Evolutionary conservation across 2,329 filamentous ascomycete genomes (phyloP).

Genomic region (Fusarium phyllophilum): DNA sequence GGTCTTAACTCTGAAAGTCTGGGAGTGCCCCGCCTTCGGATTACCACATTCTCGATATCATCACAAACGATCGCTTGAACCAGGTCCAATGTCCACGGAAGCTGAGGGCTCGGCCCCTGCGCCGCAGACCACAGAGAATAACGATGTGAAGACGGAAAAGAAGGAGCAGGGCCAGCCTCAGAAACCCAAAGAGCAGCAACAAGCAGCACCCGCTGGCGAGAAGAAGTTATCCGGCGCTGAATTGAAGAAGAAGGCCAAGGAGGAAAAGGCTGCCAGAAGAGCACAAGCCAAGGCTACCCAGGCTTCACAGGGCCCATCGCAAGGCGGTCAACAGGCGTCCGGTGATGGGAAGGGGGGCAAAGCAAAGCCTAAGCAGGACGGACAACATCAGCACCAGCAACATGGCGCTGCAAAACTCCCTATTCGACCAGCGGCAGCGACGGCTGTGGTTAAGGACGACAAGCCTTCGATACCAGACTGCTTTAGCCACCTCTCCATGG

Average conservation of each 20-base stretch:
- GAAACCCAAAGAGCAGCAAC: slow-evolving; percentile 39
- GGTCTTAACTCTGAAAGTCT: slow-evolving; percentile 5
- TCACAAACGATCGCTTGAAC: slow-evolving; percentile 15
- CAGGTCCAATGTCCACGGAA: slow-evolving; percentile 47
- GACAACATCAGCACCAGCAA: slow-evolving; percentile 42
- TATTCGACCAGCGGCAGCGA: slow-evolving; percentile 46
- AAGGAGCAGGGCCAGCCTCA: slow-evolving; percentile 39
- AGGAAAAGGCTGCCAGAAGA: slow-evolving; percentile 88
- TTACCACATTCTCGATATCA: slow-evolving; percentile 24
- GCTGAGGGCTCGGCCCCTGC: slow-evolving; percentile 44
- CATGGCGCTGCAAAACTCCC: slow-evolving; percentile 49
- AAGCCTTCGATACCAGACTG: slow-evolving; percentile 73
- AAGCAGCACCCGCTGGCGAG: slow-evolving; percentile 45
- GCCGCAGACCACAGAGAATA: slow-evolving; percentile 41
- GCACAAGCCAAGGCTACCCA: slow-evolving; percentile 73
- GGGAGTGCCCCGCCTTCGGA: slow-evolving; percentile 37
- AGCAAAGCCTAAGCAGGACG: slow-evolving; percentile 59
- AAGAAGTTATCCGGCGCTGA: slow-evolving; percentile 78
- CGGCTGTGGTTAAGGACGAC: slow-evolving; percentile 59
- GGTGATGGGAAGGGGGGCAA: slow-evolving; percentile 59
- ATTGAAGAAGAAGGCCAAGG: slow-evolving; percentile 88
- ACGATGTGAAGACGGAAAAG: slow-evolving; percentile 42
- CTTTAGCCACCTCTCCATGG: slow-evolving; percentile 85
- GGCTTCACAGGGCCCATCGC: slow-evolving; percentile 52
- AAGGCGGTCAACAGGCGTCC: slow-evolving; percentile 49